Evolutionary conservation across 78 protist species (phyloP).

Genomic region (Dictyostelium discoideum): DNA sequence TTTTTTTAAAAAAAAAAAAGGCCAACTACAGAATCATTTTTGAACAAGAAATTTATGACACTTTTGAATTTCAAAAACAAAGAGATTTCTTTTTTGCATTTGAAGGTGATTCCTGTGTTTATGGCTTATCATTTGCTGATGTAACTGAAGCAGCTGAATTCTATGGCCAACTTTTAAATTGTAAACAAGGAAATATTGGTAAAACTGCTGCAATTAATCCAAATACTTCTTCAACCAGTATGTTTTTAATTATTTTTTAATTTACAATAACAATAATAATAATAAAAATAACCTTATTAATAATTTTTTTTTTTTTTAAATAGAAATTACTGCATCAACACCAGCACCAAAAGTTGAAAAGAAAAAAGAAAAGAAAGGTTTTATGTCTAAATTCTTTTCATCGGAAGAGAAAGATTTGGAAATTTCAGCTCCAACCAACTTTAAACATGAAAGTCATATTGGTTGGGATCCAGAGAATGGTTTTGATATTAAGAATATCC

Average conservation of each 20-base stretch:
- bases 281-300: too few relatives aligned
- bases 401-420: slow-evolving; percentile 23
- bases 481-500: slow-evolving; percentile 79
- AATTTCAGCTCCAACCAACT: slow-evolving; percentile 80
- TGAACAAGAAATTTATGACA: slow-evolving; percentile 83
- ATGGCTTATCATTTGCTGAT: slow-evolving; percentile 83
- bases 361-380: slow-evolving; percentile 64
- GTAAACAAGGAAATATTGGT: not conserved
- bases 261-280: too few relatives aligned
- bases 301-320: not conserved
- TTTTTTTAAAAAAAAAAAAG: not conserved
- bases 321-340: not conserved
- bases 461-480: slow-evolving; percentile 84
- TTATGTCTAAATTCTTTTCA: slow-evolving; percentile 30
- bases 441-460: slow-evolving; percentile 79
- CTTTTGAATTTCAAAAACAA: slow-evolving; percentile 38
- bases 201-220: slow-evolving; percentile 23
- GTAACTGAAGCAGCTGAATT: slow-evolving; percentile 70
- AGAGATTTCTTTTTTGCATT: slow-evolving; percentile 77
- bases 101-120: slow-evolving; percentile 80
- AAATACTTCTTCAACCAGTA: not conserved
- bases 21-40: slow-evolving; percentile 35
- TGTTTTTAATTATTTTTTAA: too few relatives aligned
- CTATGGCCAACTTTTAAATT: slow-evolving; percentile 10
- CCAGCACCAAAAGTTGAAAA: slow-evolving; percentile 40